Evolutionary conservation across 2,329 filamentous ascomycete genomes (phyloP).

Genomic region (Penicillium concentricum): DNA sequence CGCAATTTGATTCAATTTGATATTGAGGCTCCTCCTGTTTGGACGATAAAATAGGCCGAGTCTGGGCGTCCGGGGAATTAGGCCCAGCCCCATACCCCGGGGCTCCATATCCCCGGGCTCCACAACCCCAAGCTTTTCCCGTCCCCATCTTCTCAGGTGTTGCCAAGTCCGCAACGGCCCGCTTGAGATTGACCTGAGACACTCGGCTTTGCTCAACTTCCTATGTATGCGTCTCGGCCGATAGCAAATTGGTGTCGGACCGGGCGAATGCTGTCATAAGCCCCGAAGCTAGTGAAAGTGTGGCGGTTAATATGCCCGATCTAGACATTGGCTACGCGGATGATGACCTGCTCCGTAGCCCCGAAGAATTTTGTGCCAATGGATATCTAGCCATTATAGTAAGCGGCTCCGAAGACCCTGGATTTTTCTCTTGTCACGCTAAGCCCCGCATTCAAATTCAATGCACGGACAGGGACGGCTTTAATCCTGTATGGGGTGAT

Average conservation of each 20-base stretch:
- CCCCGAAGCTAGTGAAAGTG: not conserved
- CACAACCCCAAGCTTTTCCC: not conserved
- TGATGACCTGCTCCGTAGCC: not conserved
- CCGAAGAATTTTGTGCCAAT: not conserved
- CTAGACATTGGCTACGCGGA: not conserved
- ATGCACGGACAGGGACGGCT: not conserved
- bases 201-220: not conserved
- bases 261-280: not conserved
- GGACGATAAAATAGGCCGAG: too few species aligned
- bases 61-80: not conserved
- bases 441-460: not conserved
- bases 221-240: not conserved
- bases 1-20: too few species aligned
- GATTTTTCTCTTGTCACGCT: not conserved
- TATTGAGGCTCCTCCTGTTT: not conserved
- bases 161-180: not conserved
- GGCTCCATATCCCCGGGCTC: not conserved
- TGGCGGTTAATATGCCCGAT: not conserved
- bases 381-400: too few species aligned
- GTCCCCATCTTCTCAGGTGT: not conserved
- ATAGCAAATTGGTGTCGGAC: not conserved
- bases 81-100: not conserved
- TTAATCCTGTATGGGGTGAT: not conserved
- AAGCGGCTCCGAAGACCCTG: too few species aligned
- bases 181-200: not conserved